A percentile compares a stretch with the other conserved stretches of the same genome.
These are phyloP conservation scores for Scleromitrula shiraiana DNA, from an alignment of 2,329 filamentous ascomycete genomes.

Conservation along the genomic window DNA sequence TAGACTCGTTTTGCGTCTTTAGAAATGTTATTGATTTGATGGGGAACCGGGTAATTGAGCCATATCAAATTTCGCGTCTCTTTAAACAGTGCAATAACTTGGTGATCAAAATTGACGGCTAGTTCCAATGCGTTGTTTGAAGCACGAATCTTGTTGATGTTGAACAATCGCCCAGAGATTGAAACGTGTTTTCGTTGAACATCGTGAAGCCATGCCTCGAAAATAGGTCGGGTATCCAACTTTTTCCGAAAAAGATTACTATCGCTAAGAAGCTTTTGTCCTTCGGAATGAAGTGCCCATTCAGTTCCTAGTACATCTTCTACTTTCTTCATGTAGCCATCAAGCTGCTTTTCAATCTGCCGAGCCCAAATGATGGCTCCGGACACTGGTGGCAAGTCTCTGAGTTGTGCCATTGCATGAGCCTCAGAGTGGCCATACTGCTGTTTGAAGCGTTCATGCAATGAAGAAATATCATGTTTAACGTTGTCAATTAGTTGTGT, in stretches of 20 bases:
- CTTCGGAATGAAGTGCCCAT: slow-evolving; percentile 90
- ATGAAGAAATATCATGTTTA: slow-evolving; percentile 84
- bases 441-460: slow-evolving; percentile 97
- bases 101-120: slow-evolving; percentile 90
- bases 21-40: slow-evolving; percentile 88
- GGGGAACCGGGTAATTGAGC: slow-evolving; percentile 90
- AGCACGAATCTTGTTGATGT: slow-evolving; percentile 80
- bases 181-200: slow-evolving; percentile 82
- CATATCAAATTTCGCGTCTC: slow-evolving; percentile 94
- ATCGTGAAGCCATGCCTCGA: slow-evolving; percentile 90
- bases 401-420: slow-evolving; percentile 94
- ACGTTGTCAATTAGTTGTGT: slow-evolving; percentile 97
- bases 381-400: slow-evolving; percentile 89
- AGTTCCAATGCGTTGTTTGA: slow-evolving; percentile 84
- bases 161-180: slow-evolving; percentile 87
- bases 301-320: slow-evolving; percentile 92
- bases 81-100: slow-evolving; percentile 97
- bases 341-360: slow-evolving; percentile 92
- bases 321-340: slow-evolving; percentile 98
- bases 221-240: slow-evolving; percentile 87
- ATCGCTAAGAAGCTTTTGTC: slow-evolving; percentile 86
- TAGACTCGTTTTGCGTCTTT: slow-evolving; percentile 99
- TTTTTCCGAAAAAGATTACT: slow-evolving; percentile 94
- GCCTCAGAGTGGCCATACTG: slow-evolving; percentile 98
- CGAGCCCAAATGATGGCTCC: slow-evolving; percentile 96